phyloP scores from a whole-genome alignment of 768 basidiomycete genomes.

The Cystobasidium ongulense region DNA sequence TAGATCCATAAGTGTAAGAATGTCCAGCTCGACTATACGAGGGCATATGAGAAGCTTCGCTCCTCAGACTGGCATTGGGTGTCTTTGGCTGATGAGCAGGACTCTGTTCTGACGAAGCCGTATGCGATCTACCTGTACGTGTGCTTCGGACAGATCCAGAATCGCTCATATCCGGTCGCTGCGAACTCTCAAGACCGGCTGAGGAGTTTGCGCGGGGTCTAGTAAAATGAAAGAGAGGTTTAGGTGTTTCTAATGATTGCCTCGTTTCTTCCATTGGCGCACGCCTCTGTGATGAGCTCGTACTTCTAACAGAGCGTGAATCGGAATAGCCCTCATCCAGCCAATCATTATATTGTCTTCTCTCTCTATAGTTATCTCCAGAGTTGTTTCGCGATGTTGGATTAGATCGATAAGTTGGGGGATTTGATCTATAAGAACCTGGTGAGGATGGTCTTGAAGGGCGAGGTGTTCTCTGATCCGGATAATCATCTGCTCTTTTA shows the following conservation, averaged over 20 bases:
- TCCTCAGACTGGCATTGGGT: not conserved
- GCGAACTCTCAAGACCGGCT: not conserved
- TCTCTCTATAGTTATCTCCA: not conserved
- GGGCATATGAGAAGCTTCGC: not conserved
- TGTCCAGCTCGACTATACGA: not conserved
- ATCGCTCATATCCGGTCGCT: not conserved
- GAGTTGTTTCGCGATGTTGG: not conserved
- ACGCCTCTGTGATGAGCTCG: not conserved
- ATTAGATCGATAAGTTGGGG: not conserved
- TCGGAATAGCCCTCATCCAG: not conserved
- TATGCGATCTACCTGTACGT: not conserved
- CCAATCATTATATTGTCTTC: not conserved
- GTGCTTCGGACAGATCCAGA: not conserved
- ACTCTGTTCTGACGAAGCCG: not conserved
- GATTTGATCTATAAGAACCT: not conserved
- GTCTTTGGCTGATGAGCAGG: not conserved
- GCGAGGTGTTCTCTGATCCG: not conserved
- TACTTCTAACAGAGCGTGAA: not conserved
- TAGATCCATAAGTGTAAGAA: not conserved
- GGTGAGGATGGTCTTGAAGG: not conserved
- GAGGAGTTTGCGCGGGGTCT: not conserved
- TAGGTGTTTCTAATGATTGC: not conserved
- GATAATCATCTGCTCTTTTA: not conserved
- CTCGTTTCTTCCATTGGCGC: not conserved
- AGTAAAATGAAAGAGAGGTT: not conserved